phyloP scores from a whole-genome alignment of 176 grass and related monocot genomes.

The Miscanthus lutarioriparius region DNA sequence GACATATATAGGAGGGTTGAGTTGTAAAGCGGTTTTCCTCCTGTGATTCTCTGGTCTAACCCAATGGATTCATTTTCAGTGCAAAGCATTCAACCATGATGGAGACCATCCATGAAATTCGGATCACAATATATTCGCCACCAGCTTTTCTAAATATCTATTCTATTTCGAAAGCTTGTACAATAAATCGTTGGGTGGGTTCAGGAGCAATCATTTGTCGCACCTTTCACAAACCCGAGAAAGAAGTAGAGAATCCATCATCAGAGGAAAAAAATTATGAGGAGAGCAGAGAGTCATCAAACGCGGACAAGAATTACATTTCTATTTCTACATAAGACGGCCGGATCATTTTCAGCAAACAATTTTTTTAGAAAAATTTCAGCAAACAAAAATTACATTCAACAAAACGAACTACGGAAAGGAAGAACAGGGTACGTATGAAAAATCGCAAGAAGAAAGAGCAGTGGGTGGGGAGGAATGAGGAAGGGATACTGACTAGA shows the following conservation, averaged over 20 bases:
- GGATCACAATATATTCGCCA: neutral
- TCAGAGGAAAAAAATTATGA: neutral
- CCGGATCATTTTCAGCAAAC: neutral
- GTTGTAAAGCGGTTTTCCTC: no score
- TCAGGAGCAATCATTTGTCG: neutral
- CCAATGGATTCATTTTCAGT: neutral
- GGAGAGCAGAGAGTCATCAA: neutral
- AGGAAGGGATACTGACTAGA: slow-evolving; percentile 53
- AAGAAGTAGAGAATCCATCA: neutral
- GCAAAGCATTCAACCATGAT: neutral
- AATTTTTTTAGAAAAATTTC: no score
- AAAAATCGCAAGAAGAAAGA: neutral
- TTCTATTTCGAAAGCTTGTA: neutral
- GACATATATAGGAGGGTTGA: neutral
- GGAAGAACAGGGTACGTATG: neutral
- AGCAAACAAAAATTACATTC: no score
- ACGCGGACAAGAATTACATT: neutral
- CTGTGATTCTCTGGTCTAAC: neutral
- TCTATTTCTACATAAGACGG: neutral
- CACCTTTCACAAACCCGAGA: neutral
- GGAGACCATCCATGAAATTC: slow-evolving; percentile 10
- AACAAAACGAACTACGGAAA: neutral
- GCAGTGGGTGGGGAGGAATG: no score
- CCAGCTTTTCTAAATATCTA: neutral
- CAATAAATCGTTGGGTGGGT: neutral